Conservation (phyloP, 2,329 filamentous ascomycete species). For the Remersonia thermophila region DNA sequence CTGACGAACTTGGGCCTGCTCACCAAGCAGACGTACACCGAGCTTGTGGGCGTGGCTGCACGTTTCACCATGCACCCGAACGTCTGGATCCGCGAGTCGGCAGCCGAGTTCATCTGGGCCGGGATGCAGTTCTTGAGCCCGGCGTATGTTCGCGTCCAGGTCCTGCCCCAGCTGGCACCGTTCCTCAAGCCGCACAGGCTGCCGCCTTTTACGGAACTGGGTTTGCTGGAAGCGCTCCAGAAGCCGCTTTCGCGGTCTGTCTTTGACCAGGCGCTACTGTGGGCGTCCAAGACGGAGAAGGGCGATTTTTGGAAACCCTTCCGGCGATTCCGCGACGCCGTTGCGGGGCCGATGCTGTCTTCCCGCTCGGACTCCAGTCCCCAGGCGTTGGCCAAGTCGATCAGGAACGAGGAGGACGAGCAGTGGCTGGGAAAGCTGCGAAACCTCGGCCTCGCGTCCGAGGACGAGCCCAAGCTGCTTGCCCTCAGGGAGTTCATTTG, state of each 20-base stretch:
- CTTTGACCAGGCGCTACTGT: conserved; percentile 73
- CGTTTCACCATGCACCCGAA: conserved; percentile 91
- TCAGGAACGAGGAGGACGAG: conserved; percentile 85
- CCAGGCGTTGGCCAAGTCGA: conserved; percentile 48
- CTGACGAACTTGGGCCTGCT: conserved; percentile 82
- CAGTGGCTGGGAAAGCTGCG: conserved; percentile 78
- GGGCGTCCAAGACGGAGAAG: conserved; percentile 71
- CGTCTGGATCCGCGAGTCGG: conserved; percentile 85
- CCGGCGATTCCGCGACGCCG: conserved; percentile 49
- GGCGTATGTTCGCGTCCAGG: conserved; percentile 73
- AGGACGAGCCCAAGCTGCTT: conserved; percentile 84
- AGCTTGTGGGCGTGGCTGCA: conserved; percentile 70
- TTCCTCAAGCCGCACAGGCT: conserved; percentile 67
- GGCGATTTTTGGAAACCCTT: conserved; percentile 80
- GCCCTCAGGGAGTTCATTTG: conserved; percentile 84
- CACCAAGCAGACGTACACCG: conserved; percentile 73
- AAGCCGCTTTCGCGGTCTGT: conserved; percentile 66
- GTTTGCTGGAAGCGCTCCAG: conserved; percentile 70
- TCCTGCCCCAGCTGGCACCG: conserved; percentile 66
- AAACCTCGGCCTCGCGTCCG: conserved; percentile 66
- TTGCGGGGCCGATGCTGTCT: conserved; percentile 41
- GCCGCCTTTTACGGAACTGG: conserved; percentile 54
- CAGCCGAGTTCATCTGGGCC: conserved; percentile 69
- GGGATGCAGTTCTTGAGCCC: conserved; percentile 62
- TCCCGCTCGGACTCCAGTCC: conserved; percentile 43